These are phyloP conservation scores for Aspergillus sp. DNA, from an alignment of 2,329 filamentous ascomycete genomes.

Conservation along the genomic window DNA sequence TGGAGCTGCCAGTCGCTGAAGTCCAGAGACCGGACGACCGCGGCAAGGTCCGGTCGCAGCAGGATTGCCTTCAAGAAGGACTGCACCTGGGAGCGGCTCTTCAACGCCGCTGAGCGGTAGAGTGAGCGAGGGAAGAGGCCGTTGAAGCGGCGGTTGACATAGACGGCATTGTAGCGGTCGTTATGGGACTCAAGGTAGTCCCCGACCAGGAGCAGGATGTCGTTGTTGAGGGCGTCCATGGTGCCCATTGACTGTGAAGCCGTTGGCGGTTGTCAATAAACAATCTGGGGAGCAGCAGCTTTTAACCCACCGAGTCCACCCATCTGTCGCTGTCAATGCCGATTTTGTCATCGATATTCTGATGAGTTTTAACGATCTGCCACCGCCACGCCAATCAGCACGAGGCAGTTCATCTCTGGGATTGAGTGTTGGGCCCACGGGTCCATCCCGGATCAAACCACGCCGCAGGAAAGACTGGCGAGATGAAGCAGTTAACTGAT, in stretches of 20 bases:
- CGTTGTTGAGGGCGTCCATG: slow-evolving; percentile 23
- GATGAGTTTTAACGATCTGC: neutral
- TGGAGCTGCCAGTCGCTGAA: slow-evolving; percentile 21
- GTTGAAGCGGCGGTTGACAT: slow-evolving; percentile 27
- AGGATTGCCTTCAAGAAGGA: slow-evolving; percentile 25
- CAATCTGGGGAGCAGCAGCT: no score
- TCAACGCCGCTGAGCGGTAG: slow-evolving; percentile 21
- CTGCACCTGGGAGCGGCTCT: slow-evolving; percentile 17
- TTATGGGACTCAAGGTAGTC: slow-evolving; percentile 25
- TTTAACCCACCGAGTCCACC: no score
- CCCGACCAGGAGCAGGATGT: slow-evolving; percentile 31
- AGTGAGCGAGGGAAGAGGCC: slow-evolving; percentile 27
- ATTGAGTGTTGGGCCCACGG: neutral
- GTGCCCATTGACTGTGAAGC: no score
- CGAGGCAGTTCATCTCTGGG: neutral
- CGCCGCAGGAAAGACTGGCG: neutral
- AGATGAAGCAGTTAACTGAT: neutral
- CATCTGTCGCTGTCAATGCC: no score
- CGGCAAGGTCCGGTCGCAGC: slow-evolving; percentile 23
- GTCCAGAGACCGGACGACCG: slow-evolving; percentile 24
- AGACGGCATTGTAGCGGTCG: slow-evolving; percentile 28
- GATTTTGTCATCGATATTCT: neutral
- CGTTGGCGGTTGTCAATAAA: no score
- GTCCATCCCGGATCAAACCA: neutral
- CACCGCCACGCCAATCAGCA: neutral